Percentiles rank a stretch among this genome's conserved stretches.
These are phyloP conservation scores for Pyrenochaeta sp. DNA, from an alignment of 2,329 filamentous ascomycete genomes.

Conservation along the genomic window DNA sequence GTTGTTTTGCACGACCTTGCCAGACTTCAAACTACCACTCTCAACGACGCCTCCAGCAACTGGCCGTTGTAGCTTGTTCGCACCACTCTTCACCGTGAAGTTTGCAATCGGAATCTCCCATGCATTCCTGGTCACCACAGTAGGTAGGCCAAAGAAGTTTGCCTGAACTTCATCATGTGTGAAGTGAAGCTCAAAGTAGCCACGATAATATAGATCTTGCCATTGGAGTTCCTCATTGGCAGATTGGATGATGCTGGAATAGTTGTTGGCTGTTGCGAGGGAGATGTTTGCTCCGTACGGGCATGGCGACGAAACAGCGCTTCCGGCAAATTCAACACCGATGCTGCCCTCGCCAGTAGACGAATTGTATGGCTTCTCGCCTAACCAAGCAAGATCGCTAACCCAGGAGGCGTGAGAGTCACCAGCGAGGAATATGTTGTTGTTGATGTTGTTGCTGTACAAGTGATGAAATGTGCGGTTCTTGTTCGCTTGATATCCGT, in stretches of 20 bases:
- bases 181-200: constrained; percentile 73
- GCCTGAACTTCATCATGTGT: constrained; percentile 63
- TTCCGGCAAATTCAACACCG: constrained; percentile 65
- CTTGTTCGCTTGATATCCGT: constrained; percentile 73
- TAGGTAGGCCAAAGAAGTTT: constrained; percentile 70
- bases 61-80: constrained; percentile 63
- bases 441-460: constrained; percentile 71
- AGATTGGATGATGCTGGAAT: constrained; percentile 38
- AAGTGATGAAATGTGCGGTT: constrained; percentile 74
- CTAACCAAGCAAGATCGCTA: constrained; percentile 55
- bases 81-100: constrained; percentile 70
- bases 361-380: constrained; percentile 49
- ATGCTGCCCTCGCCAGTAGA: constrained; percentile 51
- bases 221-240: constrained; percentile 72
- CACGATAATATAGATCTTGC: constrained; percentile 76
- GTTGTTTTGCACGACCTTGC: constrained; percentile 45
- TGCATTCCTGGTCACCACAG: constrained; percentile 64
- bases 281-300: constrained; percentile 67
- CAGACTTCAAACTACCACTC: constrained; percentile 64
- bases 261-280: constrained; percentile 59
- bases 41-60: constrained; percentile 61
- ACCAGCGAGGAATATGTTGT: constrained; percentile 76
- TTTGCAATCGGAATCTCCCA: constrained; percentile 73
- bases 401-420: constrained; percentile 72
- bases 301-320: constrained; percentile 68